phyloP scores from a whole-genome alignment of 345 rosid species.

The Populus euphratica region DNA sequence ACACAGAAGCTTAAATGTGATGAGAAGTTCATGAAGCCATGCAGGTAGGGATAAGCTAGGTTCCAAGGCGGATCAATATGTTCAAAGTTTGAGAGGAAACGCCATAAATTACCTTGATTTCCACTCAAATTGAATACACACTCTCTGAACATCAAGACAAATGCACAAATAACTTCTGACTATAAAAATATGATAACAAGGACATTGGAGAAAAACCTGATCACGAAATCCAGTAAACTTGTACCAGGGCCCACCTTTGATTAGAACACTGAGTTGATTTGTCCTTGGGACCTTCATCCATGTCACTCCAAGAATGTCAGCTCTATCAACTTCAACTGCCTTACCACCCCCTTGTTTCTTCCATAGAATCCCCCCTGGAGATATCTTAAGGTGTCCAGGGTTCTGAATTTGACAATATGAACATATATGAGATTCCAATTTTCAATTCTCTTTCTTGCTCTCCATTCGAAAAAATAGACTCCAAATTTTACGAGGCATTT shows the following conservation, averaged over 20 bases:
- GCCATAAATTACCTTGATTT: background rate
- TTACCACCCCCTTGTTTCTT: constrained; percentile 98
- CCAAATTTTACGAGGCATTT: background rate
- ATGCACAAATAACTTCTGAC: constrained; percentile 1
- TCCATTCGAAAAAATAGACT: background rate
- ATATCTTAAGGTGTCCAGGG: constrained; percentile 74
- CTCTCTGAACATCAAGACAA: background rate
- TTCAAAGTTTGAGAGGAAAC: too few species aligned
- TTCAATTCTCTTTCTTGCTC: background rate
- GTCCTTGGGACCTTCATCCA: constrained; percentile 92
- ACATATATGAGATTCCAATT: background rate
- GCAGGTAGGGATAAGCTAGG: background rate
- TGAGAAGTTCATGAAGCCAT: background rate
- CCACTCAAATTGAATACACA: background rate
- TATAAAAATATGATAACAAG: background rate
- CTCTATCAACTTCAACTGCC: constrained; percentile 84
- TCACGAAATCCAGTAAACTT: constrained; percentile 90
- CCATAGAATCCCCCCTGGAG: constrained; percentile 79
- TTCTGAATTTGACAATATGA: constrained; percentile 48
- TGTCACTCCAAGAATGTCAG: constrained; percentile 62
- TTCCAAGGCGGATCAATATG: background rate
- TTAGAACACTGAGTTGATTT: constrained; percentile 73
- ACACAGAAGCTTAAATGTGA: background rate
- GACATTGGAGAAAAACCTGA: constrained; percentile 43
- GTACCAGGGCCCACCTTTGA: constrained; percentile 75